Percentiles rank a stretch among this genome's conserved stretches.
Evolutionary conservation across 495 filamentous ascomycete genomes (phyloP).

Genomic region (Xylaria acuta): DNA sequence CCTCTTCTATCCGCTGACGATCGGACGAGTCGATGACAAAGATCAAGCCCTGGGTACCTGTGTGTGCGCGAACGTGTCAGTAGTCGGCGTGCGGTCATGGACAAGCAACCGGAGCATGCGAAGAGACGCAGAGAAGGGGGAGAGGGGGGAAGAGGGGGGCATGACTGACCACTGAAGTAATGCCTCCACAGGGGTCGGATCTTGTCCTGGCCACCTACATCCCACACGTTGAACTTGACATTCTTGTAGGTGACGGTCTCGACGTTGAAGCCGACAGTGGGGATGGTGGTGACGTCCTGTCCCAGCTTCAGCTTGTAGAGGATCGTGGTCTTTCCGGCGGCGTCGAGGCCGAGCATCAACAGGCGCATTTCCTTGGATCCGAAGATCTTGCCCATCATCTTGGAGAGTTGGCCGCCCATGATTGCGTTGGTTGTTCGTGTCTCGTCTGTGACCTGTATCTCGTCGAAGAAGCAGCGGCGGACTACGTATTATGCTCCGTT

Average conservation of each 20-base stretch:
- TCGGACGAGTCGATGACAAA: constrained; percentile 97
- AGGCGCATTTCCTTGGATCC: constrained; percentile 98
- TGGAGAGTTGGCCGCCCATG: constrained; percentile 84
- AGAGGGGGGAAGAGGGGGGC: no score
- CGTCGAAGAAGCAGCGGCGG: background rate
- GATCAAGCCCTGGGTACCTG: constrained; percentile 94
- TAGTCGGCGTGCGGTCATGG: background rate
- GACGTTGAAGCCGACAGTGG: constrained; percentile 98
- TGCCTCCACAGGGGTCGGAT: constrained; percentile 97
- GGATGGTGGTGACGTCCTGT: constrained; percentile 98
- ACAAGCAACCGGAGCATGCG: background rate
- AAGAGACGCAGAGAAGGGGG: background rate
- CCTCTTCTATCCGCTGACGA: constrained; percentile 85
- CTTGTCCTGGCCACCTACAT: constrained; percentile 99
- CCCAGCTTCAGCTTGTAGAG: constrained; percentile 99
- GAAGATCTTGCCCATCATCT: constrained; percentile 96
- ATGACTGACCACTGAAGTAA: constrained; percentile 86
- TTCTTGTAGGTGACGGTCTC: constrained; percentile 99
- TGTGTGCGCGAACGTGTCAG: constrained; percentile 18
- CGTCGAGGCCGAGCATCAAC: constrained; percentile 96
- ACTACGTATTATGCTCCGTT: background rate
- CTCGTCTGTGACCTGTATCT: background rate
- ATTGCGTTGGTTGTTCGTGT: constrained; percentile 26
- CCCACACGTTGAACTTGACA: constrained; percentile 99
- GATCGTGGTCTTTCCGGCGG: constrained; percentile 98